phyloP scores from a whole-genome alignment of 352 stramenopile genomes.

The Pythium phragmitis region DNA sequence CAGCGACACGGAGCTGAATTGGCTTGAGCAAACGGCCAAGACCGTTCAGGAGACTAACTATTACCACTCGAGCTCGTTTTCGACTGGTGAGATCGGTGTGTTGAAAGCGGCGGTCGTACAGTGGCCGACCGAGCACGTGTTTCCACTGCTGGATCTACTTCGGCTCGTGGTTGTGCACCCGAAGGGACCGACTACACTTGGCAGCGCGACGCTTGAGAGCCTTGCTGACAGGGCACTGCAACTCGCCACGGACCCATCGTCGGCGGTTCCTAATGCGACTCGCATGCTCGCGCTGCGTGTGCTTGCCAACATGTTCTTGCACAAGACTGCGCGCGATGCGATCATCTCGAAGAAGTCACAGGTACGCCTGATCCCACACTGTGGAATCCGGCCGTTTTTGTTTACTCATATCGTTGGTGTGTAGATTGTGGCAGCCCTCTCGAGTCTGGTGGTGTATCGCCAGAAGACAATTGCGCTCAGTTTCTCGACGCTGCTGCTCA shows the following conservation, averaged over 20 bases:
- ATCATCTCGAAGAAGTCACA: constrained; percentile 56
- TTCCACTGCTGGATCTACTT: constrained; percentile 91
- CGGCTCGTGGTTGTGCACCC: constrained; percentile 90
- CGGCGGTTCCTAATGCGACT: constrained; percentile 56
- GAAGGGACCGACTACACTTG: constrained; percentile 52
- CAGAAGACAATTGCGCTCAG: constrained; percentile 73
- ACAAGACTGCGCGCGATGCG: constrained; percentile 41
- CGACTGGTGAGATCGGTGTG: constrained; percentile 49
- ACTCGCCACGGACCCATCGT: constrained; percentile 27
- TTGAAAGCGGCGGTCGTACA: constrained; percentile 60
- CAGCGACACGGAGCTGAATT: constrained; percentile 47
- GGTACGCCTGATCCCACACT: constrained; percentile 22
- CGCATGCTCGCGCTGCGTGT: constrained; percentile 76
- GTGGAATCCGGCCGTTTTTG: neutral
- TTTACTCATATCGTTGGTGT: neutral
- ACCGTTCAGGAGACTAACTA: constrained; percentile 81
- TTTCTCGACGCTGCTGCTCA: constrained; percentile 67
- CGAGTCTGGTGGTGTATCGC: constrained; percentile 43
- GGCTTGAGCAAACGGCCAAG: constrained; percentile 54
- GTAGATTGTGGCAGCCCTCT: constrained; percentile 46
- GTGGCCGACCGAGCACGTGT: constrained; percentile 79
- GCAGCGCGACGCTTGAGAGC: constrained; percentile 32
- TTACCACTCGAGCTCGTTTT: constrained; percentile 92
- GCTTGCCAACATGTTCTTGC: constrained; percentile 75
- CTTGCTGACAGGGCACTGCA: constrained; percentile 39